phyloP scores from a whole-genome alignment of 2,329 filamentous ascomycete species.

The Basipetospora chlamydospora region DNA sequence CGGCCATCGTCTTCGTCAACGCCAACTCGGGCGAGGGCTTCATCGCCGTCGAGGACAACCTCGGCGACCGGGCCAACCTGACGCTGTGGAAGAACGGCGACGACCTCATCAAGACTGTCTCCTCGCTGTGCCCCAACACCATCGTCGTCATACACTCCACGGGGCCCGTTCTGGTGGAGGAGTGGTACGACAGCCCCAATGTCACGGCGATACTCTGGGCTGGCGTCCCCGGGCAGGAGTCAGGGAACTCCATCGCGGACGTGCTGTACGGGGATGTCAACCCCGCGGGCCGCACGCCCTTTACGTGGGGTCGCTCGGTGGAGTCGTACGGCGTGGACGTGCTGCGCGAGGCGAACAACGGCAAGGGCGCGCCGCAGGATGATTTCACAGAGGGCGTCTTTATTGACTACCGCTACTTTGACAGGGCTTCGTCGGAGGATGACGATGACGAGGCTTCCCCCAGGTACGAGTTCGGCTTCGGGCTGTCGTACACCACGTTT shows the following conservation, averaged over 20 bases:
- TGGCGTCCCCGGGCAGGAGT: conserved; percentile 70
- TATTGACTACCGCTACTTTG: conserved; percentile 58
- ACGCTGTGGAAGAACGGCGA: conserved; percentile 81
- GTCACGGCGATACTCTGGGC: conserved; percentile 75
- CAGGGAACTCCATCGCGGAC: conserved; percentile 64
- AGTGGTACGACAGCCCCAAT: conserved; percentile 63
- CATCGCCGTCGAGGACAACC: conserved; percentile 68
- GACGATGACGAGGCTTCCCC: conserved; percentile 37
- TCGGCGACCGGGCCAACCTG: conserved; percentile 82
- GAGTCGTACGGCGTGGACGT: conserved; percentile 56
- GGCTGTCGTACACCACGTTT: conserved; percentile 70
- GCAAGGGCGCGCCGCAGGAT: conserved; percentile 48
- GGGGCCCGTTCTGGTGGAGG: conserved; percentile 62
- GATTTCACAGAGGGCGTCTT: conserved; percentile 67
- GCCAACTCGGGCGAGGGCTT: conserved; percentile 77
- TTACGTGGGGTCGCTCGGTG: conserved; percentile 59
- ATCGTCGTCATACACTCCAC: conserved; percentile 82
- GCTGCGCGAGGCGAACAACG: conserved; percentile 56
- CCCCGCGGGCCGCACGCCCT: conserved; percentile 62
- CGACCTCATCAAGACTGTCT: conserved; percentile 65
- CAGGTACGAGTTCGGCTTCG: conserved; percentile 69
- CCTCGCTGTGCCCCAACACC: conserved; percentile 68
- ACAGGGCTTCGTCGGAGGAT: conserved; percentile 32
- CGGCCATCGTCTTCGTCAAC: conserved; percentile 80
- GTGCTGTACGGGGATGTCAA: conserved; percentile 73